Evolutionary conservation across 805 yeast genomes (phyloP), one percentile per base, ranked within the genome.

Genomic region (Danielia reshetovae): DNA sequence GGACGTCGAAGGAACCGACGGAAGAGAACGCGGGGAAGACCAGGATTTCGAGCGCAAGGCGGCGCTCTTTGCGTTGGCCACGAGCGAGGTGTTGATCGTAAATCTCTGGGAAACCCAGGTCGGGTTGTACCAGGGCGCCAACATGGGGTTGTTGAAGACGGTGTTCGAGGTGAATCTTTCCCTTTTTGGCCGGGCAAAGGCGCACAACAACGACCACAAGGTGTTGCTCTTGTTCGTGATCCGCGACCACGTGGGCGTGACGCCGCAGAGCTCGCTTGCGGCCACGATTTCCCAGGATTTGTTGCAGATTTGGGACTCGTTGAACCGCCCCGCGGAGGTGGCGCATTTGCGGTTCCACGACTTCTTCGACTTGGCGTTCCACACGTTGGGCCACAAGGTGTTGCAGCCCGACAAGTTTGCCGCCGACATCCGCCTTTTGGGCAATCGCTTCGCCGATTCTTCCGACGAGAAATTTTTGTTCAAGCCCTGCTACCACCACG

Each of bases 1-100:
- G 74, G 98, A 93, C 55, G 97, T 93, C n/a, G 98, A 93, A 62
- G 98, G 98, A 31, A 89, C 97, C 1, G 98, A 93, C 63, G 97
- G 98, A 31, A 75, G 96, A 40, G 98, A 93, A 62, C 75, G 97
- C 36, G 97, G 97, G 17, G 98, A 93, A 51, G 97, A 93, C 60
- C 97, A 93, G 60, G 98, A 93, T 61, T 93, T 93, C 59, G 98
- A 93, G 61, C 75, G 98, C 38, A 93, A 93, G 49, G 89, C 96
- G 1, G 97, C 97, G 0, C 65, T 93, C 27, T 93, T 93, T 67
- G 97, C 98, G 0, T 68, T 93, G 42, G 77, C 97, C 8, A 89
- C 96, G 0, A 79, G 93, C 11, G 97, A 93, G 54, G 79, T 89
- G 4, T 69, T 93, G 48, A 87, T 93, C 41, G 83, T 93, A 27